phyloP scores from a whole-genome alignment of 371 early-diverging fungal genomes.

The Conidiobolus incongruus region DNA sequence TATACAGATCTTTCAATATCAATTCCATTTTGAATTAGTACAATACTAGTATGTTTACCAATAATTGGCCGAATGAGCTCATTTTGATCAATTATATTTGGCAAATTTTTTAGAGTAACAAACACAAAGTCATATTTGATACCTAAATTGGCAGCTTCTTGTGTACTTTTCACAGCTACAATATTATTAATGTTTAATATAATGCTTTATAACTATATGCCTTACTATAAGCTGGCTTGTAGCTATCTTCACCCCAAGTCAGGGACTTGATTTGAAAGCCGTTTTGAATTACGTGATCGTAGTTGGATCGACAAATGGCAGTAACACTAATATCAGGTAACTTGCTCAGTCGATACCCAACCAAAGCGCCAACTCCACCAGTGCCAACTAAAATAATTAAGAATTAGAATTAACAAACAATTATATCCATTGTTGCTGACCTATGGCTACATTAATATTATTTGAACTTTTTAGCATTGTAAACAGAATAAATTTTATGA shows the following conservation, averaged over 20 bases:
- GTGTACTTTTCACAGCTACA: background rate
- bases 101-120: slow-evolving; percentile 51
- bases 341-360: slow-evolving; percentile 40
- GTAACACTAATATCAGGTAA: slow-evolving; percentile 24
- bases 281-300: slow-evolving; percentile 20
- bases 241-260: slow-evolving; percentile 32
- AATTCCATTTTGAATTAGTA: slow-evolving; percentile 71
- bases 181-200: no score
- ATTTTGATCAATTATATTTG: slow-evolving; percentile 30
- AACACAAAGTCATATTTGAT: slow-evolving; percentile 39
- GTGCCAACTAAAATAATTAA: slow-evolving; percentile 48
- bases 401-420: no score
- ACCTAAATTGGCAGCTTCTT: slow-evolving; percentile 15
- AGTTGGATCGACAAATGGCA: slow-evolving; percentile 66
- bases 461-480: no score
- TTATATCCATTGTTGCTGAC: no score
- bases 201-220: no score
- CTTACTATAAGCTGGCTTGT: slow-evolving; percentile 29
- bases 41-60: slow-evolving; percentile 26
- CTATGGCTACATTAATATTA: no score
- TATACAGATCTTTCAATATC: slow-evolving; percentile 47
- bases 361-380: slow-evolving; percentile 62
- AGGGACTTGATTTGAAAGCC: slow-evolving; percentile 45
- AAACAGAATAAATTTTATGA: no score
- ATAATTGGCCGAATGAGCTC: slow-evolving; percentile 38